Base-by-base conservation (phyloP, 805 yeast genomes). In the Kluyveromyces wickerhamii region DNA sequence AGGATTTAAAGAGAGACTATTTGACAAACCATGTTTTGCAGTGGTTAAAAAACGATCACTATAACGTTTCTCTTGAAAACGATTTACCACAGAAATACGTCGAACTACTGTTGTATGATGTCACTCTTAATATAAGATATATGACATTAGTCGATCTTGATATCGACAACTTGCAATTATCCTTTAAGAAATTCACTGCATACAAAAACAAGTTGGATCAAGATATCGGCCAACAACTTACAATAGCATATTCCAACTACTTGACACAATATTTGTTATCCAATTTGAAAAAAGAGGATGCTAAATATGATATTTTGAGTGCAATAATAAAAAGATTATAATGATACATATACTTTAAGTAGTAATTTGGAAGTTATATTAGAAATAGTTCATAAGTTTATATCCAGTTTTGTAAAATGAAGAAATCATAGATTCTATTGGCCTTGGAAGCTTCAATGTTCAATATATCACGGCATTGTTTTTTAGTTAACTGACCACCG, bases 321-420 rank as follows among this genome's bases (percentile, higher is more conserved):
- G 44, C 50, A 34, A 60, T 63, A 33, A 48, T 54, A 16, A 56
- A 50, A 27, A 61, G 50, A 42, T 39, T 57, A 27, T 57, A 47
- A 34, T 37, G 31, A 23, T 27, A 27, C 16, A 28, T 29, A 19
- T 5, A 21, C 21, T 29, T 4, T 19, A 29, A 16, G 32, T 20
- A 21, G 32, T 29, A 16, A 19, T 8, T 8, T 21, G 9, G 11
- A 22, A 16, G 3, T 9, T 21, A 30, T 16, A 13, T 12, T 11
- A 9, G 23, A 17, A n/a, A n/a, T n/a, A n/a, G n/a, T n/a, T n/a
- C n/a, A n/a, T n/a, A n/a, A n/a, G n/a, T n/a, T 43, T 47, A 63
- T 31, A 76, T 56, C 98, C 98, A 92, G 39, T 85, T 83, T 69
- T 92, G 96, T 40, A 78, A 76, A 40, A 82, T 84, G 58, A 92